phyloP scores from a whole-genome alignment of 2,329 filamentous ascomycete genomes.

The Ophiostoma sp. region DNA sequence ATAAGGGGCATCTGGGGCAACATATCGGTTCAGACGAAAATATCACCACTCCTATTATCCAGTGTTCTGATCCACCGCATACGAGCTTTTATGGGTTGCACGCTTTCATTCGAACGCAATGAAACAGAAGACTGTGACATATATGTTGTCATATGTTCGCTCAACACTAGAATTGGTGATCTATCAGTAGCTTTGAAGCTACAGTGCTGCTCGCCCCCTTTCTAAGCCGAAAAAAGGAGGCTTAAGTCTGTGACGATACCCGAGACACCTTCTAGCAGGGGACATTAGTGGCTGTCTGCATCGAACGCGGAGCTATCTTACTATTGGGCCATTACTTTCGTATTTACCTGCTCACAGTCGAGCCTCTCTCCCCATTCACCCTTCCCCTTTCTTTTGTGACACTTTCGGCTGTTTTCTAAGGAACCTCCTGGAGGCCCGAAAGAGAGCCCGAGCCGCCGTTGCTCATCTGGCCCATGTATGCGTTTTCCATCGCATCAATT shows the following conservation, averaged over 20 bases:
- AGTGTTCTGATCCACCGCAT: background rate
- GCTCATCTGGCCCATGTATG: background rate
- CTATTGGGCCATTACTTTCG: too few relatives aligned
- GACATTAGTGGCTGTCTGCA: background rate
- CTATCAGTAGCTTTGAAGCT: background rate
- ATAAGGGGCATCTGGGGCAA: background rate
- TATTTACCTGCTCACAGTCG: too few relatives aligned
- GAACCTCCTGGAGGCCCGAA: background rate
- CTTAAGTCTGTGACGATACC: constrained; percentile 9
- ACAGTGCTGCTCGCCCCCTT: background rate
- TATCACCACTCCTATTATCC: background rate
- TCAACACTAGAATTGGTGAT: too few relatives aligned
- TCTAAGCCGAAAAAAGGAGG: constrained; percentile 1
- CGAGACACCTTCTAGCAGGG: background rate
- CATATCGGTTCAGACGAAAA: constrained; percentile 4
- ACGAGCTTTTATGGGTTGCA: background rate
- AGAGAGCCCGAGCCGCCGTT: background rate
- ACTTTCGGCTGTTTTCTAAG: background rate
- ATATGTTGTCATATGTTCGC: constrained; percentile 7
- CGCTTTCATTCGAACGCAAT: background rate
- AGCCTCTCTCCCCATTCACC: background rate
- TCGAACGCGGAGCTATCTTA: background rate
- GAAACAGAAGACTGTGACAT: constrained; percentile 3
- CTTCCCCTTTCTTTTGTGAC: constrained; percentile 9
- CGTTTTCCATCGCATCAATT: background rate